A percentile compares a stretch with the other conserved stretches of the same genome.
These are phyloP conservation scores for Globisporangium perplexum DNA, from an alignment of 352 stramenopile genomes.

Conservation along the genomic window DNA sequence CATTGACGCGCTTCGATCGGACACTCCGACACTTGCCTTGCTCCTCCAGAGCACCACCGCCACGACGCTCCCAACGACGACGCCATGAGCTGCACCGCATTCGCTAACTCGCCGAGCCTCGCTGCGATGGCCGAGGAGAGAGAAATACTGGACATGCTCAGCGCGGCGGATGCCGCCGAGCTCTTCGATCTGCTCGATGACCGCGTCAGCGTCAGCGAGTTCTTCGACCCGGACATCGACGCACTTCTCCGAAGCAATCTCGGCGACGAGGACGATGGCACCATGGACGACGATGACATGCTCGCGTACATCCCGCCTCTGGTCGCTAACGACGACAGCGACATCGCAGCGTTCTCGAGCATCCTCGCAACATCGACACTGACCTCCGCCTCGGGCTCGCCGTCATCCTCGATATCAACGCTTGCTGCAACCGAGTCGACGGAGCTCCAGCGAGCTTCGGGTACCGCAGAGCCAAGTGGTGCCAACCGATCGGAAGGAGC, in stretches of 20 bases:
- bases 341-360: not conserved
- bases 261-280: not conserved
- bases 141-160: conserved; percentile 23
- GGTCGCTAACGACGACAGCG: not conserved
- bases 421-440: not conserved
- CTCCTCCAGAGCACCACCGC: not conserved
- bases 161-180: not conserved
- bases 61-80: not conserved
- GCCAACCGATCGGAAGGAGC: not conserved
- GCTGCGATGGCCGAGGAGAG: not conserved
- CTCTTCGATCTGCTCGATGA: conserved; percentile 3
- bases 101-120: not conserved
- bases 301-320: not conserved
- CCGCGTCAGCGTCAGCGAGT: not conserved
- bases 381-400: not conserved
- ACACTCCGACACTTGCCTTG: not conserved
- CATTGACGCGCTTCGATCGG: not conserved
- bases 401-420: not conserved
- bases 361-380: not conserved
- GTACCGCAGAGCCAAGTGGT: not conserved
- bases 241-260: not conserved
- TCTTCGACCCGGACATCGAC: conserved; percentile 1
- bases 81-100: not conserved
- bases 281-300: not conserved
- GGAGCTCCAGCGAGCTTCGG: not conserved